These are phyloP conservation scores for Curvularia spicifera DNA, from an alignment of 2,329 filamentous ascomycete species.

Conservation along the genomic window DNA sequence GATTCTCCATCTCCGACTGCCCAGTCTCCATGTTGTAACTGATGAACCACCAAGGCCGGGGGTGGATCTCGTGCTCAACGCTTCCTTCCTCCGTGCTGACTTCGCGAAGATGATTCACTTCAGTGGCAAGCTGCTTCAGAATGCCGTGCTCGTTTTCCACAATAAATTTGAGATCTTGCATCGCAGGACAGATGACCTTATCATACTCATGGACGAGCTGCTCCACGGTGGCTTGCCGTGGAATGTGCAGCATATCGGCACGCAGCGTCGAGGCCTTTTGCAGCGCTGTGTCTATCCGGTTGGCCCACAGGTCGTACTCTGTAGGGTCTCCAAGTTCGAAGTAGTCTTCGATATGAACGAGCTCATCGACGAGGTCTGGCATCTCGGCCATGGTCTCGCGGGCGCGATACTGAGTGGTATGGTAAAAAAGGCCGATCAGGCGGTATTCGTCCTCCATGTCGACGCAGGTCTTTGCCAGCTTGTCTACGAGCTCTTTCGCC, in stretches of 20 bases:
- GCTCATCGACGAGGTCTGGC: background rate
- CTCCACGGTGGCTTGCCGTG: background rate
- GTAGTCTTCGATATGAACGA: background rate
- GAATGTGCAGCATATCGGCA: background rate
- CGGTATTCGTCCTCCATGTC: background rate
- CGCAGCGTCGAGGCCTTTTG: accelerated
- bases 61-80: too few relatives aligned
- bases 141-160: too few relatives aligned
- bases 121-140: too few relatives aligned
- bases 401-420: background rate
- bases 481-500: background rate
- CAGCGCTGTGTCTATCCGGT: background rate
- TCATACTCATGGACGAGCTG: background rate
- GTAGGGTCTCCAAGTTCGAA: background rate
- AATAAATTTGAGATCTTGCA: too few relatives aligned
- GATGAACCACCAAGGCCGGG: background rate
- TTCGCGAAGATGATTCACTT: too few relatives aligned
- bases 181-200: background rate
- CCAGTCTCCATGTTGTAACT: background rate
- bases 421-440: background rate
- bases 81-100: too few relatives aligned
- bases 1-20: background rate
- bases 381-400: background rate
- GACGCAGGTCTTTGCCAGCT: background rate
- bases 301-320: background rate